Base-by-base conservation (phyloP, 768 basidiomycete genomes). In the Gymnopilus junonius region DNA sequence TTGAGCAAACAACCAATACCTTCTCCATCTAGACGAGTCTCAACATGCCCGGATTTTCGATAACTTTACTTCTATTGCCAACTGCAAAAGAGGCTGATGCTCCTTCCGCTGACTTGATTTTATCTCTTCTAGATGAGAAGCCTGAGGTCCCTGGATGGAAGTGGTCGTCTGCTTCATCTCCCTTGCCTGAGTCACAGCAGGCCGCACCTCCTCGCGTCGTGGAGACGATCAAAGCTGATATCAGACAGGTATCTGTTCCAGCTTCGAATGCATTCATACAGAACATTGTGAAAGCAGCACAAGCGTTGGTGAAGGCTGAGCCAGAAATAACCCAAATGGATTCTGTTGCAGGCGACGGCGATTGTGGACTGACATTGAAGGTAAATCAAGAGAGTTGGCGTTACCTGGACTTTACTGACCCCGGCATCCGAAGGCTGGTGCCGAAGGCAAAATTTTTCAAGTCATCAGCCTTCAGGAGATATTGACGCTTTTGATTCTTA, bases 301-400 rank as follows among this genome's bases (percentile, higher is more conserved):
- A 85, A 20, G 87, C 86, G 1, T 76, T 98, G 63, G 85, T 94
- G 62, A 77, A 76, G 8, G 91, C 90, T 8, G 96, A 98, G 73
- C 87, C 91, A 1, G 94, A 95, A 67, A 94, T 99, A 64, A 98
- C 96, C 14, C 77, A 83, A 20, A 91, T 94, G 87, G 97, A 99
- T 74, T 89, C 85, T 61, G 90, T 98, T 57, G 92, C 93, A 2
- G 96, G 96, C 27, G 96, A 99, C 71, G 96, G 96, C 4, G 85
- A 86, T 66, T 85, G 83, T 61, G 85, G 85, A 11, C 75, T 85
- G 10, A 85, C 84, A 8, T 74, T 86, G 35, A 83, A 84, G 77
- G 81, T 81, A 61, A 17, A 59, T 40, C 3, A 8, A 15, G 15
- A 31, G 17, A 37, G 48, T 32, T 23, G 17, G 1, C 14, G 34